A percentile compares a stretch with the other conserved stretches of the same genome.
Conservation (phyloP, 83 land plant genomes). For the Isoetes engelmannii region DNA sequence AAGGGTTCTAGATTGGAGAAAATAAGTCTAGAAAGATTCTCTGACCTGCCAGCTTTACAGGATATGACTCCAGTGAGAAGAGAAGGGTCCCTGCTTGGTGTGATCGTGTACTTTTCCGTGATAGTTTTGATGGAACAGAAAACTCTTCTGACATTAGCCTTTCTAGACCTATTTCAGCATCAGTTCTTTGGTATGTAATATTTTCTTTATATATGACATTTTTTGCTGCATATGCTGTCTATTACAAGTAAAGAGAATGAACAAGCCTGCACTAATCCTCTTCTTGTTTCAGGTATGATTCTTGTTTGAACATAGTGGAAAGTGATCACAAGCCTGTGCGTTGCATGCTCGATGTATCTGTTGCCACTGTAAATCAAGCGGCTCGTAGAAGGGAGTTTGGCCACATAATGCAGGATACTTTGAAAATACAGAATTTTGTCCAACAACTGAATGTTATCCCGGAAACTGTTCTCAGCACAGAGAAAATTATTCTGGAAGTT, state of each 20-base stretch:
- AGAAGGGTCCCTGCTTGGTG: constrained; percentile 95
- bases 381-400: constrained; percentile 68
- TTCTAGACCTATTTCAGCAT: constrained; percentile 60
- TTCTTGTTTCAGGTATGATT: constrained; percentile 55
- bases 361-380: constrained; percentile 64
- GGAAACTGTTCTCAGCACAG: constrained; percentile 57
- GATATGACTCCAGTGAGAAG: constrained; percentile 91
- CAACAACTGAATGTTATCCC: constrained; percentile 45
- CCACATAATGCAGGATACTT: constrained; percentile 42
- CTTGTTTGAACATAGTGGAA: constrained; percentile 87
- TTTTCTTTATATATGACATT: background rate
- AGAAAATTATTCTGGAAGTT: constrained; percentile 59
- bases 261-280: background rate
- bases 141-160: constrained; percentile 41
- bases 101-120: constrained; percentile 85
- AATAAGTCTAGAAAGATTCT: background rate
- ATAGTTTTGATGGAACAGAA: constrained; percentile 51
- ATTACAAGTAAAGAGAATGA: background rate
- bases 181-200: constrained; percentile 49
- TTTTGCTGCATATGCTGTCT: background rate
- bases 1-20: background rate
- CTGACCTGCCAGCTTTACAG: constrained; percentile 30
- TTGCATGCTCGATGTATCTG: constrained; percentile 56
- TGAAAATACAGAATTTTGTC: constrained; percentile 32
- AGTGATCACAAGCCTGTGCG: constrained; percentile 97